These are phyloP conservation scores for Vitellaria paradoxa DNA, from an alignment of 179 eudicot genomes.

Conservation along the genomic window DNA sequence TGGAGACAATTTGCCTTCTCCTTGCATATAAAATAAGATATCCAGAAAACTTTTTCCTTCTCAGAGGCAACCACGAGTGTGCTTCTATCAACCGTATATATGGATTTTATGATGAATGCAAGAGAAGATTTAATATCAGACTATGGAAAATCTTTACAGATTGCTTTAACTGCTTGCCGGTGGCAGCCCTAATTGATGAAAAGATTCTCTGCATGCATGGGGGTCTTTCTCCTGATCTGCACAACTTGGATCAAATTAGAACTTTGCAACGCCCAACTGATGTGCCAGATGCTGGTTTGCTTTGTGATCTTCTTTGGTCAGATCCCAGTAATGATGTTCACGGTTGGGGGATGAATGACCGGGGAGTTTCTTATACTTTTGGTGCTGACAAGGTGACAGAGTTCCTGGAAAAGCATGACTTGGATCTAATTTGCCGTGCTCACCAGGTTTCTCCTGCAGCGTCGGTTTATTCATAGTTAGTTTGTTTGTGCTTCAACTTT, in stretches of 20 bases:
- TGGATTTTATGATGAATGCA: slow-evolving; percentile 25
- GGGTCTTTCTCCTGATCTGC: slow-evolving; percentile 48
- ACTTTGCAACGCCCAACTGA: slow-evolving; percentile 58
- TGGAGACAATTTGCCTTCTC: too few relatives aligned
- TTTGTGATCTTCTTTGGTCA: slow-evolving; percentile 73
- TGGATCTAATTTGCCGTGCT: slow-evolving; percentile 73
- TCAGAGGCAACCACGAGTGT: too few relatives aligned
- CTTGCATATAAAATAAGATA: slow-evolving; percentile 23
- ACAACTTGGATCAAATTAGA: slow-evolving; percentile 56
- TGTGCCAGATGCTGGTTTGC: slow-evolving; percentile 67
- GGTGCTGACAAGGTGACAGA: slow-evolving; percentile 72
- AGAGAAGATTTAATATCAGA: slow-evolving; percentile 38
- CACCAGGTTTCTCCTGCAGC: slow-evolving; percentile 51
- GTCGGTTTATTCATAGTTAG: neutral
- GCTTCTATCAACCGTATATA: slow-evolving; percentile 53
- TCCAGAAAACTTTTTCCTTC: slow-evolving; percentile 35
- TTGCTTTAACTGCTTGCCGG: slow-evolving; percentile 55
- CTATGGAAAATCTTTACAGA: too few relatives aligned
- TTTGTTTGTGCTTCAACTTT: neutral
- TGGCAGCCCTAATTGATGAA: too few relatives aligned
- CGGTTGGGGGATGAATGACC: slow-evolving; percentile 74
- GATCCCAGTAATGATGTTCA: slow-evolving; percentile 63
- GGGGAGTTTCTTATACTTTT: slow-evolving; percentile 72
- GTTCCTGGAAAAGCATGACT: slow-evolving; percentile 59
- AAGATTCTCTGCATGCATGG: too few relatives aligned